A percentile compares a stretch with the other conserved stretches of the same genome.
Evolutionary conservation across 73 alveolate species (phyloP).

Genomic region (Blepharisma stoltei): DNA sequence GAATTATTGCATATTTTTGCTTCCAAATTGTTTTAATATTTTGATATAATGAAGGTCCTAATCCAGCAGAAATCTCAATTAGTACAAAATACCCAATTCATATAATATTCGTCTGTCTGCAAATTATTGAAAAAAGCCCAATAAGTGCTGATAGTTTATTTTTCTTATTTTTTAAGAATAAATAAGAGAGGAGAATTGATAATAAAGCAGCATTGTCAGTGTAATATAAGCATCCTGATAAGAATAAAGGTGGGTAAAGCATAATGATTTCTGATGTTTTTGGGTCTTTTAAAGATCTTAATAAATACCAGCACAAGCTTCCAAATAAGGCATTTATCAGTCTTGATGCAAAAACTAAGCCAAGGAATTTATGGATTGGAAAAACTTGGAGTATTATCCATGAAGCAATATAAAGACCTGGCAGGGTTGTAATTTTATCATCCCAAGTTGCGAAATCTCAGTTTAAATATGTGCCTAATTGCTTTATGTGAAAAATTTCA

Average conservation of each 20-base stretch:
- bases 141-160: slow-evolving; percentile 35
- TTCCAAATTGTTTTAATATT: slow-evolving; percentile 23
- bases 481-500: slow-evolving; percentile 49
- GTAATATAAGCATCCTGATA: slow-evolving; percentile 40
- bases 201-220: slow-evolving; percentile 45
- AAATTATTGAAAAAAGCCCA: slow-evolving; percentile 41
- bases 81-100: slow-evolving; percentile 38
- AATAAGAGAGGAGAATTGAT: slow-evolving; percentile 25
- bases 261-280: slow-evolving; percentile 16
- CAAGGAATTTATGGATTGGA: slow-evolving; percentile 21
- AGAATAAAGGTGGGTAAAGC: slow-evolving; percentile 45
- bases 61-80: slow-evolving; percentile 20
- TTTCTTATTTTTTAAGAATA: not conserved
- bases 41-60: slow-evolving; percentile 5
- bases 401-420: slow-evolving; percentile 42
- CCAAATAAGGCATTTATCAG: slow-evolving; percentile 37
- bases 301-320: not conserved
- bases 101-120: slow-evolving; percentile 47
- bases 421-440: slow-evolving; percentile 55
- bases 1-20: not conserved
- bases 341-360: slow-evolving; percentile 27
- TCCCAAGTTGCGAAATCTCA: slow-evolving; percentile 46
- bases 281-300: not conserved
- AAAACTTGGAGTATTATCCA: slow-evolving; percentile 30
- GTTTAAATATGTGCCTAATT: slow-evolving; percentile 42